These are phyloP conservation scores for Penicillium rolfsii DNA, from an alignment of 2,329 filamentous ascomycete species.

Conservation along the genomic window DNA sequence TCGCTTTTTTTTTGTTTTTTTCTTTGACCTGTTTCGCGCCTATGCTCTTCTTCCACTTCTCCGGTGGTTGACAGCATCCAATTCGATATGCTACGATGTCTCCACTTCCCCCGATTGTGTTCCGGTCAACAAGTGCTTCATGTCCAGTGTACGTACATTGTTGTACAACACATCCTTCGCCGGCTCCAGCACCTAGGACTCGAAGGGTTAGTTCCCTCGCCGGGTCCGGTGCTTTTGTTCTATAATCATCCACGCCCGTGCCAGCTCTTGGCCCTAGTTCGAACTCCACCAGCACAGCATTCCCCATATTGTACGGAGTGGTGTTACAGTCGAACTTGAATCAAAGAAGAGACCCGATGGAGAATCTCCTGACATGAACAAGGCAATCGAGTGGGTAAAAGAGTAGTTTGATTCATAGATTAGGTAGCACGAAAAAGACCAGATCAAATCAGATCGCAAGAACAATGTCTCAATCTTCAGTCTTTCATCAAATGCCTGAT, in stretches of 20 bases:
- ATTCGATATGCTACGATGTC: neutral
- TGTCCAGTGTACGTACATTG: neutral
- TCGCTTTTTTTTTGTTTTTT: neutral
- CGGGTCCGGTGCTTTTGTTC: neutral
- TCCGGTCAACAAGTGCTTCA: constrained; percentile 13
- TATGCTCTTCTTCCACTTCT: neutral
- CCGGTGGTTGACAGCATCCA: neutral
- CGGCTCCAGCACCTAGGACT: neutral
- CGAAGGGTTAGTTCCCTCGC: neutral
- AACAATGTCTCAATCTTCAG: neutral
- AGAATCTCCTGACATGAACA: neutral
- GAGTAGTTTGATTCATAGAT: neutral
- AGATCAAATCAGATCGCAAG: neutral
- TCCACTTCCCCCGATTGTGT: constrained; percentile 20
- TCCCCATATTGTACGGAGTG: constrained; percentile 19
- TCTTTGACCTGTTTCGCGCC: neutral
- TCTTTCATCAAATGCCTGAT: neutral
- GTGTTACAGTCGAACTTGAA: neutral
- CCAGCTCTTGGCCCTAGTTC: constrained; percentile 6
- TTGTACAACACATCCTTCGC: neutral
- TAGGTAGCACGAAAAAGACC: neutral
- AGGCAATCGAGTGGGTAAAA: neutral
- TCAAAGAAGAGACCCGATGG: neutral
- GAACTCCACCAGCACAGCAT: constrained; percentile 21
- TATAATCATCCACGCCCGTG: neutral